Conservation (phyloP, 176 grass and related monocot genomes). For the Raddia distichophylla region DNA sequence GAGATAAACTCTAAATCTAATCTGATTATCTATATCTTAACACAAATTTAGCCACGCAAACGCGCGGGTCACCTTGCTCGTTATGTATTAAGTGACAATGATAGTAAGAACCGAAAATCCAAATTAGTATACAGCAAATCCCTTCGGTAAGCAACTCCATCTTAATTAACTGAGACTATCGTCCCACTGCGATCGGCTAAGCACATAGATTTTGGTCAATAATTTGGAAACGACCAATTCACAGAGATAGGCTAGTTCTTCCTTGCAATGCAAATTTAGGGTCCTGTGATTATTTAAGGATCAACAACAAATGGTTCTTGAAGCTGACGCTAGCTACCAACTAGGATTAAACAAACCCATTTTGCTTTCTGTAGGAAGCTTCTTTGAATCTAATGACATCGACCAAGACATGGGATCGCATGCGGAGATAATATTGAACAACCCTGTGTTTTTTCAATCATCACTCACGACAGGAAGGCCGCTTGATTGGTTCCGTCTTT, state of each 20-base stretch:
- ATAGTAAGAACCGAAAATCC: conserved; percentile 8
- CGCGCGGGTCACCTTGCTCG: too few relatives aligned
- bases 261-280: background rate
- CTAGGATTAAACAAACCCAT: conserved; percentile 35
- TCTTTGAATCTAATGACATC: conserved; percentile 46
- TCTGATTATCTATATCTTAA: too few relatives aligned
- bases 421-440: background rate
- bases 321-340: conserved; percentile 15
- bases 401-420: conserved; percentile 26
- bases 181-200: conserved; percentile 19
- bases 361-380: conserved; percentile 48
- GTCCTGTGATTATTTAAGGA: conserved; percentile 34
- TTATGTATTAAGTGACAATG: background rate
- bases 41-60: too few relatives aligned
- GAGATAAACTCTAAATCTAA: too few relatives aligned
- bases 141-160: conserved; percentile 9
- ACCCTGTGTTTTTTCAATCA: background rate
- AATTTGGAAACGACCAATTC: conserved; percentile 38
- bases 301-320: conserved; percentile 39
- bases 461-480: background rate
- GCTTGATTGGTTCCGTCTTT: too few relatives aligned
- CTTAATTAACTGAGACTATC: background rate
- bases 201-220: conserved; percentile 22
- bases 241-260: background rate
- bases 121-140: conserved; percentile 20